Conservation (phyloP, 1,139 yeast genomes). For the Debaryomyces coudertii region DNA sequence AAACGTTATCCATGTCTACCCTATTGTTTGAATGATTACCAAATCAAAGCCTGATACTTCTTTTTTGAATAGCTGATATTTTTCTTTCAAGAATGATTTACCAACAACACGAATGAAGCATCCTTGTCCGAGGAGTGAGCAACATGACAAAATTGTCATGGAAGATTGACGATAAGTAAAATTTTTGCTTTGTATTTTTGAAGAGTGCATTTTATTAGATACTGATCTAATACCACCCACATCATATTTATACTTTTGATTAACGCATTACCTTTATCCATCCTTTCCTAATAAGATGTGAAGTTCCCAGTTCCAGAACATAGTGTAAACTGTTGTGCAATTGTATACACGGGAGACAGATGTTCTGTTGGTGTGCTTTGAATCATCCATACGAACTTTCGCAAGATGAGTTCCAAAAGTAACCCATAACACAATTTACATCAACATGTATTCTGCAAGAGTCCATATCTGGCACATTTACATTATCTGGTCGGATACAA, state of each 20-base stretch:
- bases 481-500: neutral
- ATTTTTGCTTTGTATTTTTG: slow-evolving; percentile 3
- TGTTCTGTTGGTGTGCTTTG: neutral
- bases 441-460: slow-evolving; percentile 1
- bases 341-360: neutral
- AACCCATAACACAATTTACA: neutral
- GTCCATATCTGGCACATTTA: neutral
- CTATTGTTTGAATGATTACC: slow-evolving; percentile 31
- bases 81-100: neutral
- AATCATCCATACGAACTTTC: neutral
- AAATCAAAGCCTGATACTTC: slow-evolving; percentile 16
- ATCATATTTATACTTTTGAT: neutral
- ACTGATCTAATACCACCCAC: neutral
- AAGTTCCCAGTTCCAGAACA: neutral
- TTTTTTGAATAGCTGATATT: neutral
- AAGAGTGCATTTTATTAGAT: neutral
- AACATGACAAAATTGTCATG: slow-evolving; percentile 6
- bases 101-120: slow-evolving; percentile 3
- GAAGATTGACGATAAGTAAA: slow-evolving; percentile 6
- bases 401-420: neutral
- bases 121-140: slow-evolving; percentile 5
- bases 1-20: slow-evolving; percentile 24
- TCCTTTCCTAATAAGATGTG: neutral
- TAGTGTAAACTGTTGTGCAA: neutral
- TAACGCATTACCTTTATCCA: neutral